These are phyloP conservation scores for Trypanosoma melophagium DNA, from an alignment of 208 protist species.

Conservation along the genomic window DNA sequence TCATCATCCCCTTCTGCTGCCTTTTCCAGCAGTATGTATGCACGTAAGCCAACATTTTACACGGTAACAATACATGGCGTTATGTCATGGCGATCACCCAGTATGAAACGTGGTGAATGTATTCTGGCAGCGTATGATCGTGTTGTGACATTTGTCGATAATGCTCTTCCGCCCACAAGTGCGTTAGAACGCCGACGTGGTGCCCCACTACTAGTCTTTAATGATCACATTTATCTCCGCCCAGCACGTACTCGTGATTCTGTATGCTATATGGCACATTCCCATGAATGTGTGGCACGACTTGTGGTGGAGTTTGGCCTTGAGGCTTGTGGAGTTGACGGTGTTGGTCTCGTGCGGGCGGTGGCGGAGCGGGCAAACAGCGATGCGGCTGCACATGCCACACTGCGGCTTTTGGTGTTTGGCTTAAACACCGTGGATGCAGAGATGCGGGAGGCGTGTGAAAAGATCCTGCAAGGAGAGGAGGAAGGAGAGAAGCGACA, in stretches of 20 bases:
- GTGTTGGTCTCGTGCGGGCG: constrained; percentile 49
- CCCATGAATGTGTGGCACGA: constrained; percentile 38
- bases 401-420: constrained; percentile 66
- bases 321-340: constrained; percentile 62
- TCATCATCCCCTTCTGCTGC: neutral
- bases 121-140: constrained; percentile 60
- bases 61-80: constrained; percentile 75
- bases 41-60: constrained; percentile 36
- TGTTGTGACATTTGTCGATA: constrained; percentile 59
- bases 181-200: constrained; percentile 61
- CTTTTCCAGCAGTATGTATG: constrained; percentile 5
- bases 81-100: constrained; percentile 81
- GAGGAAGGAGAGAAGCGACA: neutral
- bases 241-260: constrained; percentile 7
- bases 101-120: constrained; percentile 52
- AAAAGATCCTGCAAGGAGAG: no score
- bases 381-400: constrained; percentile 59
- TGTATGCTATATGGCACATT: constrained; percentile 30
- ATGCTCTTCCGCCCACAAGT: constrained; percentile 53
- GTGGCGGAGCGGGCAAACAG: constrained; percentile 71
- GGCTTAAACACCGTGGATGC: constrained; percentile 15
- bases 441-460: neutral
- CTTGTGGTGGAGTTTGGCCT: constrained; percentile 79
- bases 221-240: constrained; percentile 66
- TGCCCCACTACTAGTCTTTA: constrained; percentile 63